Conservation (phyloP, 257 asterid species). For the Echites panduratus region DNA sequence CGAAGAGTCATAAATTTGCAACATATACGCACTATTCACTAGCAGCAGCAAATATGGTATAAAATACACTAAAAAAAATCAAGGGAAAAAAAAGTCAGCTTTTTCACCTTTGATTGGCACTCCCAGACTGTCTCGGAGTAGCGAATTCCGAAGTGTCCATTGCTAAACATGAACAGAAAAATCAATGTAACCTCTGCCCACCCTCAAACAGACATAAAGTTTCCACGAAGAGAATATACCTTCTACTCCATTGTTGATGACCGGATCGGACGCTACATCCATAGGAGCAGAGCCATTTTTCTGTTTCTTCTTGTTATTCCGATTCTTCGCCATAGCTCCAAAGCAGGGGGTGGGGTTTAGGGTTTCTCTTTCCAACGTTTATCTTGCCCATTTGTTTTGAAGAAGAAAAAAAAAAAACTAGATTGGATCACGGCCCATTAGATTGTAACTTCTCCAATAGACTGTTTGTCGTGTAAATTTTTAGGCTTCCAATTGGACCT, state of each 20-base stretch:
- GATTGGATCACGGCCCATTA: too few species aligned
- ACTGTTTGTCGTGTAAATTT: too few species aligned
- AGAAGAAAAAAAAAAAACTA: too few species aligned
- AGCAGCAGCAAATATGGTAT: not conserved
- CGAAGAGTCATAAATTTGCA: too few species aligned
- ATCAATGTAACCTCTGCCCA: not conserved
- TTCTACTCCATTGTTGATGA: constrained; percentile 17
- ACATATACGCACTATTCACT: not conserved
- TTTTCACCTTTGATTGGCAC: constrained; percentile 30
- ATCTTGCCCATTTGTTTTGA: too few species aligned
- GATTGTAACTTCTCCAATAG: too few species aligned
- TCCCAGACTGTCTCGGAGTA: constrained; percentile 19
- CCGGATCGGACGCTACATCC: constrained; percentile 25
- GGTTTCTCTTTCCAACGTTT: constrained; percentile 5
- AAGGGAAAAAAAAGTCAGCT: constrained; percentile 14
- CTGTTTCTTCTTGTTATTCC: constrained; percentile 41
- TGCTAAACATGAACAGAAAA: constrained; percentile 23
- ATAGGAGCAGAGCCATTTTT: constrained; percentile 26
- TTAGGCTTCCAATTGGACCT: too few species aligned
- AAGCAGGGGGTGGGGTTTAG: constrained; percentile 1
- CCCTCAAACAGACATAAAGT: not conserved
- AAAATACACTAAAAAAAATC: not conserved
- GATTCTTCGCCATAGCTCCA: constrained; percentile 51
- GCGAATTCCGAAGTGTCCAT: constrained; percentile 59
- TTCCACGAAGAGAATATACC: constrained; percentile 20